Evolutionary conservation across 768 basidiomycete species (phyloP).

Genomic region (Termitomyces sp.): DNA sequence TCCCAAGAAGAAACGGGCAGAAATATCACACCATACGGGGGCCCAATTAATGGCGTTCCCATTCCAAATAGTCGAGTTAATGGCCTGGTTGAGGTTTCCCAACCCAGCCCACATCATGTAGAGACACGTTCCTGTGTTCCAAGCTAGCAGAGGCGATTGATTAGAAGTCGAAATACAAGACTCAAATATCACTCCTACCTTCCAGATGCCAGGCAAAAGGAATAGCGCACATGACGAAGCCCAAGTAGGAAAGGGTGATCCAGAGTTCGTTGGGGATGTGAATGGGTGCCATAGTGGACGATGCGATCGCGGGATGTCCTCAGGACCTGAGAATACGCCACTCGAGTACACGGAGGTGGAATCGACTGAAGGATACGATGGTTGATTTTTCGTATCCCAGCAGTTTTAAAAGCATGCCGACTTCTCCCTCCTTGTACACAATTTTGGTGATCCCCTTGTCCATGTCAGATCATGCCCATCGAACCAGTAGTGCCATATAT

Average conservation of each 20-base stretch:
- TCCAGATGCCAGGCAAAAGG: slow-evolving; percentile 71
- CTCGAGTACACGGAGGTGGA: slow-evolving; percentile 28
- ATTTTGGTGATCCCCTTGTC: slow-evolving; percentile 45
- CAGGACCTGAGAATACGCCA: slow-evolving; percentile 15
- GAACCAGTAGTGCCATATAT: slow-evolving; percentile 14
- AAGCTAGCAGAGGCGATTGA: neutral
- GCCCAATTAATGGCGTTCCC: slow-evolving; percentile 51
- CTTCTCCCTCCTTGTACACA: slow-evolving; percentile 32
- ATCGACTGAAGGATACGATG: slow-evolving; percentile 27
- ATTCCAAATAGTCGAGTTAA: slow-evolving; percentile 73
- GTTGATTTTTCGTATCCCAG: slow-evolving; percentile 9
- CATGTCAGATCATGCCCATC: slow-evolving; percentile 15
- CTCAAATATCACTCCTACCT: slow-evolving; percentile 27
- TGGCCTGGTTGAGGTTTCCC: slow-evolving; percentile 52
- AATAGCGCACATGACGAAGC: slow-evolving; percentile 53
- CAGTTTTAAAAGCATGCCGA: slow-evolving; percentile 36
- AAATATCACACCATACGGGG: slow-evolving; percentile 66
- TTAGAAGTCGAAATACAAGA: neutral
- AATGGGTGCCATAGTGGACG: slow-evolving; percentile 16
- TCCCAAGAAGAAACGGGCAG: slow-evolving; percentile 43
- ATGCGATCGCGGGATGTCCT: slow-evolving; percentile 11
- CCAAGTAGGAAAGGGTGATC: slow-evolving; percentile 53
- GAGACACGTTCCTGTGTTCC: slow-evolving; percentile 51
- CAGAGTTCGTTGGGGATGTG: slow-evolving; percentile 37
- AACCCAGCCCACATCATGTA: slow-evolving; percentile 68